These are phyloP conservation scores for Croton setiger DNA, from an alignment of 441 rosid genomes.

Conservation along the genomic window DNA sequence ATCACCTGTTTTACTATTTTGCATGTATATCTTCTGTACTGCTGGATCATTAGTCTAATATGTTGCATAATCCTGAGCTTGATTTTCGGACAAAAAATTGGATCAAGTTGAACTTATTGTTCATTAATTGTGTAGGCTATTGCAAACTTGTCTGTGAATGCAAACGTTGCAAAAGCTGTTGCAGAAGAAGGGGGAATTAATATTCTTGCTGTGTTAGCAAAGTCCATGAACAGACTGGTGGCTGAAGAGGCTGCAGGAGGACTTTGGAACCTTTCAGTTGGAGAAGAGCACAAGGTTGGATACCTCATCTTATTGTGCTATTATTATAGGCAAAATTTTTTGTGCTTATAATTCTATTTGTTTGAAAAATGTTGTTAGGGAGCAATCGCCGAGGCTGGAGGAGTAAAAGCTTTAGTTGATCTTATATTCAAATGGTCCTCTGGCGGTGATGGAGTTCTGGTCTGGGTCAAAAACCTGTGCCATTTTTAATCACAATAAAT, in stretches of 20 bases:
- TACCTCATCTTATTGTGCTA: constrained; percentile 9
- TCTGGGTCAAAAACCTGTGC: constrained; percentile 24
- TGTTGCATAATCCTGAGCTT: constrained; percentile 6
- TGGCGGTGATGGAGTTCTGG: constrained; percentile 94
- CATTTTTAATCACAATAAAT: constrained; percentile 1
- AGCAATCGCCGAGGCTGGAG: constrained; percentile 88
- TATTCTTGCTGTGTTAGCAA: constrained; percentile 70
- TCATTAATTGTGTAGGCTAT: constrained; percentile 52
- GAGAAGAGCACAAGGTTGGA: constrained; percentile 93
- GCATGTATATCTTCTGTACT: constrained; percentile 8
- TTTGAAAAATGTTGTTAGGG: constrained; percentile 39
- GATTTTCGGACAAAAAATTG: constrained; percentile 2
- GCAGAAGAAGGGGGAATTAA: constrained; percentile 92
- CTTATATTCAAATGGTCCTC: constrained; percentile 86
- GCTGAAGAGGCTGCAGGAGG: constrained; percentile 99
- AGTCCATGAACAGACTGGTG: constrained; percentile 83
- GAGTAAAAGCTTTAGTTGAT: constrained; percentile 82
- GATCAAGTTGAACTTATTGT: not conserved
- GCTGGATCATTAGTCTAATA: constrained; percentile 11
- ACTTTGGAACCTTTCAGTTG: constrained; percentile 94
- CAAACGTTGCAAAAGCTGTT: constrained; percentile 85
- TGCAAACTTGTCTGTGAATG: constrained; percentile 89
- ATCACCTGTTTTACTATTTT: not conserved
- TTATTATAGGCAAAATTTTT: not conserved
- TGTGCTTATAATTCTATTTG: constrained; percentile 18